These are phyloP conservation scores for Boehmeria nivea DNA, from an alignment of 306 rosid genomes.

Conservation along the genomic window DNA sequence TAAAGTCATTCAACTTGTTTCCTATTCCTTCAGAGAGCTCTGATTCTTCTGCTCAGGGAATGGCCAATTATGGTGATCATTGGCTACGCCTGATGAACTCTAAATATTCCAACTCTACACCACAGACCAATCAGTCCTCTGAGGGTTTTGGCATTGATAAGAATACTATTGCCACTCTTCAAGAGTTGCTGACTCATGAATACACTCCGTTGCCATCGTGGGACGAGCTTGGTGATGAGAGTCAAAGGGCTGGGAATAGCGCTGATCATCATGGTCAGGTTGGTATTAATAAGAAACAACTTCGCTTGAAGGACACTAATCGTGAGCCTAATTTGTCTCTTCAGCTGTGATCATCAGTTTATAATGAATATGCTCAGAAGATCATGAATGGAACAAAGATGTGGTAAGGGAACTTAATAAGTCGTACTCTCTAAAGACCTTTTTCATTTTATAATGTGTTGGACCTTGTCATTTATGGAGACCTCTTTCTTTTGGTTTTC, in stretches of 20 bases:
- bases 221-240: conserved; percentile 7
- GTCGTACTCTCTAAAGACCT: too few relatives aligned
- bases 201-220: background rate
- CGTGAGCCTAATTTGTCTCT: conserved; percentile 29
- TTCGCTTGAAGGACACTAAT: conserved; percentile 10
- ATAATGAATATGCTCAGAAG: too few relatives aligned
- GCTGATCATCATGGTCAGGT: background rate
- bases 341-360: conserved; percentile 28
- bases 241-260: background rate
- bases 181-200: background rate
- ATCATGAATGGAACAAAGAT: too few relatives aligned
- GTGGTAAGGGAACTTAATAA: too few relatives aligned
- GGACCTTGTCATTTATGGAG: background rate
- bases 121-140: background rate
- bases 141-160: background rate
- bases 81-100: background rate
- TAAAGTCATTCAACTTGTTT: conserved; percentile 4
- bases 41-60: conserved; percentile 2
- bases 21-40: background rate
- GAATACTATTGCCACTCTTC: background rate
- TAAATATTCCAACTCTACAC: background rate
- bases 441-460: background rate
- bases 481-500: too few relatives aligned
- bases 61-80: background rate
- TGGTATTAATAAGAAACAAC: background rate